Base-by-base conservation (phyloP, 352 stramenopile species). In the Aphanomyces euteiches region DNA sequence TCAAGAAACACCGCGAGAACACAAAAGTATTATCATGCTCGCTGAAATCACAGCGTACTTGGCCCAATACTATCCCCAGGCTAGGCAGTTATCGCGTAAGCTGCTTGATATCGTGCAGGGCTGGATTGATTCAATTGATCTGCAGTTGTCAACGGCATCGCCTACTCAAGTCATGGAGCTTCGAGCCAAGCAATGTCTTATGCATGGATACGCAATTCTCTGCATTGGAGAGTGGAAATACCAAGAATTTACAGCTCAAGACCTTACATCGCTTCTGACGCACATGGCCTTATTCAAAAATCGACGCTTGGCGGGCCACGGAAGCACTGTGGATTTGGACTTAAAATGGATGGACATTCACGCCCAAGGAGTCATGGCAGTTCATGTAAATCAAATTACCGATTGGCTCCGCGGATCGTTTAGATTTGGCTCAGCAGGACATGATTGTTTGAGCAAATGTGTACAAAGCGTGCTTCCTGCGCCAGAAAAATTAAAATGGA, bases 191-290 rank as follows among this genome's bases (percentile, higher is more conserved):
- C 75, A 82, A 28, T 84, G 79, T 45, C 7, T 85, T 21, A 48
- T 87, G 7, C 86, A 82, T 56, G 77, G 74, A 3, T 84, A 73
- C 37, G 79, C 79, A 3, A 57, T 90, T 12, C 50, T 80, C 28
- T 1, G 40, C 75, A 4, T 82, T 79, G 47, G 3, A 67, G 43
- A 15, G 73, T 34, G 74, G 73, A 54, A 28, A 2, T 28, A 28
- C 28, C 2, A 28, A 28, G 28, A n/a, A 36, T 0, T 39, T 68
- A 10, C 47, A 6, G 38, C 78, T 4, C 19, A 65, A 43, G 39
- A 8, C 0, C 28, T 74, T 1, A 48, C 69, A 4, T 28, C 47
- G 19, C 21, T 45, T 0, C 64, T 90, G 15, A 43, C 64, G 2
- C 71, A 82, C n/a, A 70, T 85, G 58, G 82, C 87, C 77, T 47